These are phyloP conservation scores for Cladosporium austrohemisphaericum DNA, from an alignment of 2,329 filamentous ascomycete species.

Conservation along the genomic window DNA sequence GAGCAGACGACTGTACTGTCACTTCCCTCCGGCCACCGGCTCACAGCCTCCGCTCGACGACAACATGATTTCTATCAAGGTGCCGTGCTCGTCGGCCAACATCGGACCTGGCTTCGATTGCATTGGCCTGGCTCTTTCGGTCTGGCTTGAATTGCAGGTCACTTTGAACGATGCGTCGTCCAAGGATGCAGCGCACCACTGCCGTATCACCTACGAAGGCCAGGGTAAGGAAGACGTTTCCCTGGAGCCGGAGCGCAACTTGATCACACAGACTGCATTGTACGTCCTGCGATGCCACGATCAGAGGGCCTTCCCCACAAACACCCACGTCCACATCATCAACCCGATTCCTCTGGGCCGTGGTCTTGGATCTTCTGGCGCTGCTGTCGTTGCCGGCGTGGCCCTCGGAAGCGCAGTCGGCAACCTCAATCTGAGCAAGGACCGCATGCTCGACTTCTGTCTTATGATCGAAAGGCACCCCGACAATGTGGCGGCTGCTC, in stretches of 20 bases:
- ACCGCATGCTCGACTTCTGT: slow-evolving; percentile 88
- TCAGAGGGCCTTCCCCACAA: slow-evolving; percentile 74
- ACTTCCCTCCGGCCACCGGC: background rate
- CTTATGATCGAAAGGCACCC: slow-evolving; percentile 94
- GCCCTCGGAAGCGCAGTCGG: slow-evolving; percentile 87
- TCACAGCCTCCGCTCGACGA: background rate
- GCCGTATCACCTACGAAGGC: slow-evolving; percentile 86
- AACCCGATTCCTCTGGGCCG: slow-evolving; percentile 93
- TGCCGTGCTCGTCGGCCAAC: slow-evolving; percentile 94
- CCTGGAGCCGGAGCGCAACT: slow-evolving; percentile 79
- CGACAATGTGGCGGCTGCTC: slow-evolving; percentile 89
- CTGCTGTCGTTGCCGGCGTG: slow-evolving; percentile 94
- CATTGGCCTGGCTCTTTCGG: slow-evolving; percentile 87
- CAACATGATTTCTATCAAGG: slow-evolving; percentile 36
- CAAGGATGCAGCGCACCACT: slow-evolving; percentile 66
- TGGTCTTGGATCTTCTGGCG: slow-evolving; percentile 90
- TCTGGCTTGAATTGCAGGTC: slow-evolving; percentile 87
- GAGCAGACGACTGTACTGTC: slow-evolving; percentile 13
- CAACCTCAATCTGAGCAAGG: slow-evolving; percentile 69
- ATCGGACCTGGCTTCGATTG: slow-evolving; percentile 98
- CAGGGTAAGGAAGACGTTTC: slow-evolving; percentile 74
- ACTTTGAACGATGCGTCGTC: slow-evolving; percentile 63
- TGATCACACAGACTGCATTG: slow-evolving; percentile 88
- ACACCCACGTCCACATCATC: slow-evolving; percentile 89
- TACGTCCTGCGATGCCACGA: slow-evolving; percentile 93